Evolutionary conservation across 176 grass and related monocot species (phyloP).

Genomic region (Chrysopogon serrulatus): DNA sequence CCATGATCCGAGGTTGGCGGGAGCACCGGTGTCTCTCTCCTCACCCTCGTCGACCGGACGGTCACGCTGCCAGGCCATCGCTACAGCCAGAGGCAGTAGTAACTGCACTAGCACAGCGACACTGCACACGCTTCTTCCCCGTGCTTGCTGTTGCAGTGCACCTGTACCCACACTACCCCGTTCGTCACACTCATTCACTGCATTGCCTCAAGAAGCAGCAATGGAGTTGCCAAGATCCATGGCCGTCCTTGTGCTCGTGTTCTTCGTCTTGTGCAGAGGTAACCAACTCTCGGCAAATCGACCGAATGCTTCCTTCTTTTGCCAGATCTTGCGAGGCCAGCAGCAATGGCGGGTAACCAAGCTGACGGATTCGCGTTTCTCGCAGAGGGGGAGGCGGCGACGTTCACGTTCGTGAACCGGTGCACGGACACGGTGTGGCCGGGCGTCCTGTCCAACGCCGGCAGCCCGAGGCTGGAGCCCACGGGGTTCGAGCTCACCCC

Average conservation of each 20-base stretch:
- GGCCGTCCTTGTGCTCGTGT: constrained; percentile 8
- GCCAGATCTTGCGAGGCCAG: background rate
- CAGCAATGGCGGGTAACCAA: background rate
- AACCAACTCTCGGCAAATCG: background rate
- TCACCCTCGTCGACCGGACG: background rate
- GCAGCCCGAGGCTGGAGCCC: constrained; percentile 49
- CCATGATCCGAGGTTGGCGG: background rate
- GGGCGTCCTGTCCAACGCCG: constrained; percentile 67
- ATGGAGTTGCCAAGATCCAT: constrained; percentile 30
- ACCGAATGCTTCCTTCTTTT: background rate
- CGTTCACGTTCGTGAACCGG: constrained; percentile 79
- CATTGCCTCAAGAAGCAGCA: background rate
- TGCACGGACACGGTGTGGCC: constrained; percentile 73
- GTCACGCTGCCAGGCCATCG: background rate
- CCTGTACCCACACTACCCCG: background rate
- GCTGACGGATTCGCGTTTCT: background rate
- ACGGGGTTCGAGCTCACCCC: constrained; percentile 78
- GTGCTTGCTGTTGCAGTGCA: background rate
- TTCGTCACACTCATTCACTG: background rate
- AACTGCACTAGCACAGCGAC: constrained; percentile 13
- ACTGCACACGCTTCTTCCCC: constrained; percentile 14
- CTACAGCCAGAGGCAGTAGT: background rate
- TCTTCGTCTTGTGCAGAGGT: constrained; percentile 23
- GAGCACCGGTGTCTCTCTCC: background rate
- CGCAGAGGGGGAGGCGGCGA: constrained; percentile 47